These are phyloP conservation scores for Mortierella sp. DNA, from an alignment of 371 early-diverging fungal species.

Conservation along the genomic window DNA sequence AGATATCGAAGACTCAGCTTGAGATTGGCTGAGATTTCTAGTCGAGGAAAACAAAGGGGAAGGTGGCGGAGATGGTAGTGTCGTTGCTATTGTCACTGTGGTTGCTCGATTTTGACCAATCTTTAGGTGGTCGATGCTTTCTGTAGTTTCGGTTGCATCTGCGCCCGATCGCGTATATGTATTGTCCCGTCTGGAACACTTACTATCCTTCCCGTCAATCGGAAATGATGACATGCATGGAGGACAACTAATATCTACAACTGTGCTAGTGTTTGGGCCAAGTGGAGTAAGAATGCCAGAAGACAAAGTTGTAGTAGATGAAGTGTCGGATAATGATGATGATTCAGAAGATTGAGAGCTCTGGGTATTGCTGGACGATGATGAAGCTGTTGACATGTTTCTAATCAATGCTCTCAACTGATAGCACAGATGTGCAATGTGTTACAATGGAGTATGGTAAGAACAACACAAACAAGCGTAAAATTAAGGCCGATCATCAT, in stretches of 20 bases:
- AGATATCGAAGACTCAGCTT: neutral
- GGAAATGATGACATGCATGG: slow-evolving; percentile 16
- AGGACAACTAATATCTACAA: neutral
- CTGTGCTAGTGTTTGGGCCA: neutral
- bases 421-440: slow-evolving; percentile 1
- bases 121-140: slow-evolving; percentile 7
- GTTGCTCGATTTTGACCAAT: neutral
- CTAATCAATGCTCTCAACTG: slow-evolving; percentile 31
- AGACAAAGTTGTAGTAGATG: neutral
- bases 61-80: slow-evolving; percentile 18
- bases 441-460: neutral
- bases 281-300: neutral
- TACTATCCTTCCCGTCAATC: neutral
- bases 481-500: slow-evolving; percentile 2
- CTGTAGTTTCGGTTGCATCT: neutral
- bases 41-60: slow-evolving; percentile 1
- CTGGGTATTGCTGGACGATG: slow-evolving; percentile 15
- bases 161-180: neutral
- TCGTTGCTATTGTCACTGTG: neutral
- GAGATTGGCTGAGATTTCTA: neutral
- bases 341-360: slow-evolving; percentile 6
- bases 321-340: neutral
- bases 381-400: slow-evolving; percentile 37
- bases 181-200: neutral
- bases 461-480: no score